Evolutionary conservation across 768 basidiomycete genomes (phyloP).

Genomic region (Cystobasidium onofrii): DNA sequence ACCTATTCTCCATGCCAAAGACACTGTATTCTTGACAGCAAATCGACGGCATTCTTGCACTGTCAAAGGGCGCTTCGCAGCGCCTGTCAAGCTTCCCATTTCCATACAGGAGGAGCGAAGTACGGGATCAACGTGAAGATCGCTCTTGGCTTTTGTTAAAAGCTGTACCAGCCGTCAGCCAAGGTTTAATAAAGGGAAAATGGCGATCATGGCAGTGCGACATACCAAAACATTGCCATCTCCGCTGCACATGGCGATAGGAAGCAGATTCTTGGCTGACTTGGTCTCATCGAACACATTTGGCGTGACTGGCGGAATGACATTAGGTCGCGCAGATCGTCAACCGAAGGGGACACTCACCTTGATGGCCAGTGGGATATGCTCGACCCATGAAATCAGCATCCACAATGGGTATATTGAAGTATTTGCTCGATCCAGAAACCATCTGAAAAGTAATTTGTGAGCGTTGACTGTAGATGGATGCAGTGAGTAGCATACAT

Average conservation of each 20-base stretch:
- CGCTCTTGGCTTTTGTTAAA: conserved; percentile 42
- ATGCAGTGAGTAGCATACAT: not conserved
- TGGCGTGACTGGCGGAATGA: not conserved
- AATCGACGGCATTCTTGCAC: conserved; percentile 46
- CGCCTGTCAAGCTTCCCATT: conserved; percentile 54
- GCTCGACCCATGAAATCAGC: conserved; percentile 47
- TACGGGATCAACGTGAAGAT: conserved; percentile 46
- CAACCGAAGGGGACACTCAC: conserved; percentile 41
- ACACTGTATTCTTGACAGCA: conserved; percentile 53
- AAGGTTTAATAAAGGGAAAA: too few species aligned
- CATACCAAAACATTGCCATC: conserved; percentile 8
- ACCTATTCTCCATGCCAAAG: conserved; percentile 59
- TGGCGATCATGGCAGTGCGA: too few species aligned
- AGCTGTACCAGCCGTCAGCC: too few species aligned
- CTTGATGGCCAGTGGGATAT: conserved; percentile 43
- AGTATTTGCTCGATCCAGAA: conserved; percentile 31
- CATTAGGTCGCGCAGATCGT: not conserved
- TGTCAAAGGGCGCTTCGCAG: conserved; percentile 49
- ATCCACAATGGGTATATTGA: conserved; percentile 41
- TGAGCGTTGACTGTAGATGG: not conserved
- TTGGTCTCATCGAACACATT: conserved; percentile 22
- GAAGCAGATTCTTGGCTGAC: conserved; percentile 41
- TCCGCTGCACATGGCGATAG: conserved; percentile 44
- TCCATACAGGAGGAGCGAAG: conserved; percentile 49
- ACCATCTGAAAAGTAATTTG: conserved; percentile 33